Evolutionary conservation across 768 basidiomycete genomes (phyloP), one percentile per base, ranked within the genome.

Genomic region (Boletus patriciae): DNA sequence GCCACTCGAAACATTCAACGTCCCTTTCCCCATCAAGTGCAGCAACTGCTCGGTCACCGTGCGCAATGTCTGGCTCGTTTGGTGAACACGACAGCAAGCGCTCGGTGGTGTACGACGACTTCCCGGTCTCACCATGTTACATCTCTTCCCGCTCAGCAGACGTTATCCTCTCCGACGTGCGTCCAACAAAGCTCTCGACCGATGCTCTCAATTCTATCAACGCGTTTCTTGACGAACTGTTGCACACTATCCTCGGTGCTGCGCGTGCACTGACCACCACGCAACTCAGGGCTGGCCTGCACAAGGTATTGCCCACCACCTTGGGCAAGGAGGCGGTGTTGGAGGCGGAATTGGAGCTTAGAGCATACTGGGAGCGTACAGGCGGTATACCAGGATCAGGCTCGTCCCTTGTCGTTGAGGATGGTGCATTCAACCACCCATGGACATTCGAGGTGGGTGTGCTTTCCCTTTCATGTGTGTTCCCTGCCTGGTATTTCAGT

Each of bases 301-400:
- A 90, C 56, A 85, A 80, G 66, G 77, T 90, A 40, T 75, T 94
- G 29, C 88, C 92, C 9, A 92, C 88, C 6, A 79, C 84, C 49
- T 79, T 97, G 44, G 95, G 94, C 46, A 93, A 97, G 74, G 91
- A 94, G 68, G 94, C 94, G 3, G 77, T 96, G 18, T 77, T 94
- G 47, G 95, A 98, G 74, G 95, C 95, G 0, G 95, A 98, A 68
- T 79, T 98, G 42, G 95, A 97, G 70, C 72, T 97, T 45, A 81
- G 92, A 66, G 92, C 92, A 9, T 94, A 94, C 76, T 89, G 87
- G 83, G 92, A 92, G 63, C 81, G 86, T 54, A 90, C 85, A 12
- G 67, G 73, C 42, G 74, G 79, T 46, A 66, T 73, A 49, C 66
- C 68, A 37, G 62, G 66, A 37, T 62, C 66, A 23, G 65, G 70